Evolutionary conservation across 805 yeast genomes (phyloP).

Genomic region (Sungouiozyma ichnusensis): DNA sequence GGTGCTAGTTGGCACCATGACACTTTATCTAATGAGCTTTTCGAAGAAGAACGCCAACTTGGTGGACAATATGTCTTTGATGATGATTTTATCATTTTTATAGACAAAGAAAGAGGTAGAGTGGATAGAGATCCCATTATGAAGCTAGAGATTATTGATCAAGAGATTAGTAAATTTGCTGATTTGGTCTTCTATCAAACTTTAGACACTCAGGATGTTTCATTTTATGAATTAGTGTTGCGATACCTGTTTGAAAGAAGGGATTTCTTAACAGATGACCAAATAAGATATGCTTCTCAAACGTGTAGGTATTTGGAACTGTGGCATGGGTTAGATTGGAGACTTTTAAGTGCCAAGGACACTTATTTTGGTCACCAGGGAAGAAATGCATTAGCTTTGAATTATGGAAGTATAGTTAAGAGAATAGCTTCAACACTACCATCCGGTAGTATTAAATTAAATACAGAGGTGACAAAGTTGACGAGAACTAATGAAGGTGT

Average conservation of each 20-base stretch:
- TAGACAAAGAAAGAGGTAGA: slow-evolving; percentile 19
- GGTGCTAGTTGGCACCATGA: slow-evolving; percentile 95
- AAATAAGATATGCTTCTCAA: slow-evolving; percentile 41
- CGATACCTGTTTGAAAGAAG: slow-evolving; percentile 39
- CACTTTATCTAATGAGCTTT: slow-evolving; percentile 54
- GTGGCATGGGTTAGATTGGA: slow-evolving; percentile 75
- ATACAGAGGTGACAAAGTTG: slow-evolving; percentile 33
- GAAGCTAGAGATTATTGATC: slow-evolving; percentile 35
- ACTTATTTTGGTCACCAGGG: slow-evolving; percentile 66
- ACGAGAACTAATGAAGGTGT: slow-evolving; percentile 21
- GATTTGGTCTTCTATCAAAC: slow-evolving; percentile 46
- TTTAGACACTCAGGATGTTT: slow-evolving; percentile 39
- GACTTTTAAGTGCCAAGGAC: slow-evolving; percentile 54
- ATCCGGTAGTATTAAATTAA: slow-evolving; percentile 29
- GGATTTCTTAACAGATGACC: slow-evolving; percentile 40
- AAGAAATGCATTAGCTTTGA: slow-evolving; percentile 57
- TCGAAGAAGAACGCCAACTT: slow-evolving; percentile 35
- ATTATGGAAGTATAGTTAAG: slow-evolving; percentile 43
- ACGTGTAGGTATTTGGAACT: slow-evolving; percentile 51
- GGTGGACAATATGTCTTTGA: slow-evolving; percentile 22
- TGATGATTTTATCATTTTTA: slow-evolving; percentile 18
- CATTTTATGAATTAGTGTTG: slow-evolving; percentile 40
- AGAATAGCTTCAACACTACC: slow-evolving; percentile 35
- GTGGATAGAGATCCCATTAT: slow-evolving; percentile 21
- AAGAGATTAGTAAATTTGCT: slow-evolving; percentile 50